phyloP scores from a whole-genome alignment of 192 early-diverging fungal genomes.

The Diversispora epigaea region DNA sequence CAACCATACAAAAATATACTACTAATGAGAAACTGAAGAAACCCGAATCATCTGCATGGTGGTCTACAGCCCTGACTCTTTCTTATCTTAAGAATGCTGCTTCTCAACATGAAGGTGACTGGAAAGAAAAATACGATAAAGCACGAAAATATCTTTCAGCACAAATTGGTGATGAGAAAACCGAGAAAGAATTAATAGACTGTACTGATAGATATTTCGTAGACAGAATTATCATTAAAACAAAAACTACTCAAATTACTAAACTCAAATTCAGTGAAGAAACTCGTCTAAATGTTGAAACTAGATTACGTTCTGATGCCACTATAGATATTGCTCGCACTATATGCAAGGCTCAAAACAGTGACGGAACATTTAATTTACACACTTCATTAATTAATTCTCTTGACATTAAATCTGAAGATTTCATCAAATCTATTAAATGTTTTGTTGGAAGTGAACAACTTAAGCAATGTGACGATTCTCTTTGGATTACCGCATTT shows the following conservation, averaged over 20 bases:
- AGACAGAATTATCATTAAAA: neutral
- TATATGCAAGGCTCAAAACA: too few species aligned
- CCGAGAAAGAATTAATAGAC: neutral
- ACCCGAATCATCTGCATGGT: neutral
- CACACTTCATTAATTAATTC: too few species aligned
- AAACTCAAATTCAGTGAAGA: neutral
- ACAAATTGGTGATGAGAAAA: neutral
- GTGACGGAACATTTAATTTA: too few species aligned
- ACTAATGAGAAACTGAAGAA: conserved; percentile 11
- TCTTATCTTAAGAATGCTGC: neutral
- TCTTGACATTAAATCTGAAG: too few species aligned
- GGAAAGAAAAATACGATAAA: conserved; percentile 16
- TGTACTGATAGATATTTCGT: neutral
- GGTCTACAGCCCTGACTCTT: conserved; percentile 1
- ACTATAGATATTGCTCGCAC: too few species aligned
- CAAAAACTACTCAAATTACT: neutral
- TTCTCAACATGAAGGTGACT: neutral
- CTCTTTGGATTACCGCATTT: neutral
- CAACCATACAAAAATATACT: neutral
- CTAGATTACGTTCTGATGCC: too few species aligned
- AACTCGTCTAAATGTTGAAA: too few species aligned
- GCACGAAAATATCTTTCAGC: neutral
- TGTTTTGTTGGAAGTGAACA: neutral
- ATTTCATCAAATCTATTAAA: neutral
- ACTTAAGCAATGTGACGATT: neutral